Evolutionary conservation across 2,329 filamentous ascomycete genomes (phyloP), one percentile per base, ranked within the genome.

Genomic region (Beauveria australis): DNA sequence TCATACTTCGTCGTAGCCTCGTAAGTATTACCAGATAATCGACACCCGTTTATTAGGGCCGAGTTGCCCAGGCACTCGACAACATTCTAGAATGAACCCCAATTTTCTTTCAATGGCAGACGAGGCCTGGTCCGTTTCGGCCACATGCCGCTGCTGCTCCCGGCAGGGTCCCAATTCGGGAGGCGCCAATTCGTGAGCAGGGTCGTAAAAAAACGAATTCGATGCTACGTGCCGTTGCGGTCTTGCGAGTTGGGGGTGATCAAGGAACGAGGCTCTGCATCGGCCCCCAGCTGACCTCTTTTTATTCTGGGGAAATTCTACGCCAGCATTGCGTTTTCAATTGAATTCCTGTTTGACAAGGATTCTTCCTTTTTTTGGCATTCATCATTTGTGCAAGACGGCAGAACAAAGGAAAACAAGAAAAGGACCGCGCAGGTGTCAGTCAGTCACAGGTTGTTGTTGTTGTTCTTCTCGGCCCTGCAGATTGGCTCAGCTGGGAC

Each of bases 191-290:
- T 59, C 37, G 55, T 47, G 44, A 46, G 30, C 53, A 44, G 44
- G 19, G 54, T 16, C 24, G 5, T 28, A 33, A 52, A 52, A 37
- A 51, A 51, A 59, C 55, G 47, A 59, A 48, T 43, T 47, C n/a
- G 46, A 59, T 59, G 55, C 51, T 59, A 59, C 55, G 55, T 59
- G 24, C 55, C 55, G 46, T 58, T 37, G 40, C 2, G 52, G 52
- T 16, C 33, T 19, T 19, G 16, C n/a, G 10, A 4, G 18, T n/a
- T 51, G 18, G 47, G 49, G 53, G 40, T 12, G 6, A 10, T 30
- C 33, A 41, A 54, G n/a, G n/a, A 30, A 57, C 54, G 54, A 57
- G 54, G 54, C 54, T 57, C 19, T 48, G 22, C 40, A 40, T 41
- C 43, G 47, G 33, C 46, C 55, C 46, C 47, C 55, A 51, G 55